Evolutionary conservation across 768 basidiomycete genomes (phyloP), one percentile per base, ranked within the genome.

Genomic region (Lyophyllum shimeji): DNA sequence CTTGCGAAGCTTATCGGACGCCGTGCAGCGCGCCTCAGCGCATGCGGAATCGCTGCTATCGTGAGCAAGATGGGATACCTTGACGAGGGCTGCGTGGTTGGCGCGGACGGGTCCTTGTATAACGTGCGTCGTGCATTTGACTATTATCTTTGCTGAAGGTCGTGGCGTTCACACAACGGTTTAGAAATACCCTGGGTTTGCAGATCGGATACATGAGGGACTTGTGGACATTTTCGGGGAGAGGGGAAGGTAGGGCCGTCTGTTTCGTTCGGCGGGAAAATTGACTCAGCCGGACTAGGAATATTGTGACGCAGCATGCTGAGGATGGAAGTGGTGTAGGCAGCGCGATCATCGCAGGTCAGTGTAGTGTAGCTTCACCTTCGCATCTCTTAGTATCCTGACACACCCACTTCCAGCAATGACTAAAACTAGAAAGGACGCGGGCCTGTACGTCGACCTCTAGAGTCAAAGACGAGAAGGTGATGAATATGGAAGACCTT

Each of bases 111-210:
- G 2, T 90, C 87, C n/a, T 71, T 98, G 64, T 98, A 98, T 73
- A 96, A 95, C 65, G 94, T 95, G 58, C 58, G 88, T 31, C 34
- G 17, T 48, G 21, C 59, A 27, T 34, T 47, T 50, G 24, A 9
- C 37, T 11, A 39, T 18, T n/a, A n/a, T n/a, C n/a, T n/a, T n/a
- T n/a, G n/a, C n/a, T n/a, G n/a, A n/a, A n/a, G n/a, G n/a, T n/a
- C 34, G 34, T 29, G 29, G 9, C 29, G 9, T 40, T 50, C n/a
- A 40, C n/a, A 53, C 23, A 20, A 27, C 51, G 31, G n/a, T 34
- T 15, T 56, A 98, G 94, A 97, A 98, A 92, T 98, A 98, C 73
- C 97, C 97, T 29, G 85, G 89, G 37, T 99, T 98, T 67, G 83
- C 95, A 34, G 92, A 98, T 61, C 80, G 94, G 56, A 86, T 98